phyloP scores from a whole-genome alignment of 1,139 yeast genomes.

The Sugiyamaella grinbergsii region DNA sequence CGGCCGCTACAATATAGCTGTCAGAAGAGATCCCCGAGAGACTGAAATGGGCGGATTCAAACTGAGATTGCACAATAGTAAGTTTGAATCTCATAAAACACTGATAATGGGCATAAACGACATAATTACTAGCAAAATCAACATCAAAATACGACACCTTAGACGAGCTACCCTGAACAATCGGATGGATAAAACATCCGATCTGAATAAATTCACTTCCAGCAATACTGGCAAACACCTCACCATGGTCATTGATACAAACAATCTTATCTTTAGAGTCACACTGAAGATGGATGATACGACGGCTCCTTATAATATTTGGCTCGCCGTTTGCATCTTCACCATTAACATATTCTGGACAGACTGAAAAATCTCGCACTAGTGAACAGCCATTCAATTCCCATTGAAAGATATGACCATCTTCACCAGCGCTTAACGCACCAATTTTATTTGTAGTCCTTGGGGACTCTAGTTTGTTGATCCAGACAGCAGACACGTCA shows the following conservation, averaged over 20 bases:
- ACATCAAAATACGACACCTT: slow-evolving; percentile 25
- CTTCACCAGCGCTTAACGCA: slow-evolving; percentile 35
- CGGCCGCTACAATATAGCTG: slow-evolving; percentile 28
- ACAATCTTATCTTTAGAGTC: slow-evolving; percentile 32
- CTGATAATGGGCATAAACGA: slow-evolving; percentile 26
- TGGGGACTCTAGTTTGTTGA: slow-evolving; percentile 37
- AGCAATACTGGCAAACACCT: slow-evolving; percentile 22
- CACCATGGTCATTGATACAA: slow-evolving; percentile 29
- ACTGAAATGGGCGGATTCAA: slow-evolving; percentile 20
- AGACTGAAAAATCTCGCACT: slow-evolving; percentile 24
- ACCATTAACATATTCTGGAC: slow-evolving; percentile 20
- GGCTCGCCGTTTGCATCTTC: slow-evolving; percentile 4
- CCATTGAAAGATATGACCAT: slow-evolving; percentile 37
- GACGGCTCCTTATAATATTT: slow-evolving; percentile 4
- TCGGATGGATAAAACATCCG: slow-evolving; percentile 21
- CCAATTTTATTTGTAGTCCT: slow-evolving; percentile 27
- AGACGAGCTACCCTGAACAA: slow-evolving; percentile 7
- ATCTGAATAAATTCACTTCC: slow-evolving; percentile 19
- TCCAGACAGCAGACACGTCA: slow-evolving; percentile 39
- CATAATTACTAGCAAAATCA: slow-evolving; percentile 33
- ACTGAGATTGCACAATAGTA: slow-evolving; percentile 12
- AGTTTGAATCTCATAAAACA: slow-evolving; percentile 24
- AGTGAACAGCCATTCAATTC: slow-evolving; percentile 27
- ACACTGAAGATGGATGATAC: slow-evolving; percentile 32
- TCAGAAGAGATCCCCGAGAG: slow-evolving; percentile 8